phyloP scores from a whole-genome alignment of 2,329 filamentous ascomycete species.

The Fonsecaea pedrosoi region DNA sequence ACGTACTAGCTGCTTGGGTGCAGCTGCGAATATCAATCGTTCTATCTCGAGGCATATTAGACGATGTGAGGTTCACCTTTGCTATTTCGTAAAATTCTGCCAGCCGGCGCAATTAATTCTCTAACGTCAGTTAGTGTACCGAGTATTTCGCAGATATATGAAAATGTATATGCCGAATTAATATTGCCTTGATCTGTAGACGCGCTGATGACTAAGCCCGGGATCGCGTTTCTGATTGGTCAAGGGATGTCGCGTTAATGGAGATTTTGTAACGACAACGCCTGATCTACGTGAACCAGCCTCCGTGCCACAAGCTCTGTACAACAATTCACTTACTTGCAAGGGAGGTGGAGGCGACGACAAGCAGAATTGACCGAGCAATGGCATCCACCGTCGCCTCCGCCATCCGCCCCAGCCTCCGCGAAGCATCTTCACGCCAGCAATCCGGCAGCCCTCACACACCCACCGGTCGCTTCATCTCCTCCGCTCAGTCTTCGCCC shows the following conservation, averaged over 20 bases:
- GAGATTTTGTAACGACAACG: background rate
- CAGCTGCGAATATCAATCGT: too few relatives aligned
- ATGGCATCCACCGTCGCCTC: slow-evolving; percentile 36
- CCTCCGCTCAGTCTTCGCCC: slow-evolving; percentile 65
- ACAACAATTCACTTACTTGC: slow-evolving; percentile 8
- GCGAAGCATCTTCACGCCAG: slow-evolving; percentile 32
- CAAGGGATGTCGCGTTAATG: background rate
- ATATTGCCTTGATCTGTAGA: background rate
- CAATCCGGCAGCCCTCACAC: slow-evolving; percentile 60
- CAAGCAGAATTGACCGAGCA: slow-evolving; percentile 12
- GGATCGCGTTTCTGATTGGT: background rate
- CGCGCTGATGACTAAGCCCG: background rate
- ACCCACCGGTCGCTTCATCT: slow-evolving; percentile 57
- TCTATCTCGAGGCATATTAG: too few relatives aligned
- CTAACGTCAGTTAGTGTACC: too few relatives aligned
- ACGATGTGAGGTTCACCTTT: too few relatives aligned
- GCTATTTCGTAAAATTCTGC: too few relatives aligned
- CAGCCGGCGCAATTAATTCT: too few relatives aligned
- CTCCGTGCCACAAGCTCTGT: background rate
- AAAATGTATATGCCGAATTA: too few relatives aligned
- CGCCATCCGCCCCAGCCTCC: slow-evolving; percentile 36
- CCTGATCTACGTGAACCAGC: background rate
- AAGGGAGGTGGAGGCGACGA: slow-evolving; percentile 25
- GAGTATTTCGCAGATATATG: too few relatives aligned
- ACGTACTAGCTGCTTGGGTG: too few relatives aligned